Conservation (phyloP, 2,329 filamentous ascomycete species). For the Phialocephala subalpina region DNA sequence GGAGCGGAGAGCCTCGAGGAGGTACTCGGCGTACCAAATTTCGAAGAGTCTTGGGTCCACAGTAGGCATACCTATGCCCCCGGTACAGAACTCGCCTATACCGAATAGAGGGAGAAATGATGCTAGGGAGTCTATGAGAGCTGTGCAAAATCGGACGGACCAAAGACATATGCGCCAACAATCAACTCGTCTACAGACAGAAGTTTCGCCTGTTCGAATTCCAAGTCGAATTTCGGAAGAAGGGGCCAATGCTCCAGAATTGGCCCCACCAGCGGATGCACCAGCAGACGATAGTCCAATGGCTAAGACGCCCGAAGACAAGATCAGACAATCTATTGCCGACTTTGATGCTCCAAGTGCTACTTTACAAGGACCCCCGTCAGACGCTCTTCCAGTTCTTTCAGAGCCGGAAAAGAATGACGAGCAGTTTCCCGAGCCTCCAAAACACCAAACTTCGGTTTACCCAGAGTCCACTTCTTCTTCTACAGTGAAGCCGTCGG, state of each 20-base stretch:
- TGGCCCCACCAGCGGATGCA: conserved; percentile 48
- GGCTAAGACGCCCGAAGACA: conserved; percentile 70
- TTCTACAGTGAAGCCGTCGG: conserved; percentile 48
- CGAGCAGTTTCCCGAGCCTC: conserved; percentile 29
- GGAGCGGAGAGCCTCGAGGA: conserved; percentile 87
- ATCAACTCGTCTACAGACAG: conserved; percentile 54
- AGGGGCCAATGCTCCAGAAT: conserved; percentile 23
- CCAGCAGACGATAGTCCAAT: conserved; percentile 44
- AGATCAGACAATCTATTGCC: conserved; percentile 43
- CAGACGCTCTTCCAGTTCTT: conserved; percentile 53
- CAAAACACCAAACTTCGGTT: conserved; percentile 19
- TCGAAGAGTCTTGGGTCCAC: conserved; percentile 88
- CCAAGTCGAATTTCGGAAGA: conserved; percentile 70
- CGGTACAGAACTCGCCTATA: conserved; percentile 81
- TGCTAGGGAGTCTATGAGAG: conserved; percentile 83
- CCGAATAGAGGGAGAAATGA: conserved; percentile 84
- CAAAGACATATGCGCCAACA: conserved; percentile 55
- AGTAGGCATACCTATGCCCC: conserved; percentile 86
- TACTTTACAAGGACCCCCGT: conserved; percentile 65
- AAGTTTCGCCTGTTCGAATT: conserved; percentile 68
- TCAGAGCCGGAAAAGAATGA: conserved; percentile 21
- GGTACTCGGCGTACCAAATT: conserved; percentile 97
- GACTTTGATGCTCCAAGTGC: conserved; percentile 55
- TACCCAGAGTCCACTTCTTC: conserved; percentile 8
- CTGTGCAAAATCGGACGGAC: conserved; percentile 67